These are phyloP conservation scores for Ophiostoma australiae DNA, from an alignment of 2,329 filamentous ascomycete genomes.

Conservation along the genomic window DNA sequence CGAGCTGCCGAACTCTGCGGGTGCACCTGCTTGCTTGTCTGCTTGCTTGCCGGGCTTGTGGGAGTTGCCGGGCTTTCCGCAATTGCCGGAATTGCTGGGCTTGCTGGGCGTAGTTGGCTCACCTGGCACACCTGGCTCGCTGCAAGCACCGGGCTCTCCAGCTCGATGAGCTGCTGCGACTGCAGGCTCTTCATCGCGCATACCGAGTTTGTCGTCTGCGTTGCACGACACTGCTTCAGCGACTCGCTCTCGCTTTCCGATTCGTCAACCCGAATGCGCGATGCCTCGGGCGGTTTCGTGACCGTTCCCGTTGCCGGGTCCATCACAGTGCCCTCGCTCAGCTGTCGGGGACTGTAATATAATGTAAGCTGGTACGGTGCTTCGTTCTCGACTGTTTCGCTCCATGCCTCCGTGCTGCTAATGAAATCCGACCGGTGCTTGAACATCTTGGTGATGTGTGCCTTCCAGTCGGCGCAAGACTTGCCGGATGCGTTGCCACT, in stretches of 20 bases:
- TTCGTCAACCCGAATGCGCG: background rate
- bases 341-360: background rate
- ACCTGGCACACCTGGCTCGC: background rate
- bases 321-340: background rate
- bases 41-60: background rate
- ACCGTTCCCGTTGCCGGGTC: constrained; percentile 1
- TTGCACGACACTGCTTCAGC: constrained; percentile 7
- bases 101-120: background rate
- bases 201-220: constrained; percentile 14
- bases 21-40: background rate
- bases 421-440: background rate
- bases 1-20: background rate
- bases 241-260: background rate
- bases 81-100: background rate
- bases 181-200: background rate
- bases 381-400: background rate
- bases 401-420: background rate
- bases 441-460: background rate
- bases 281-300: background rate
- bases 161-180: background rate
- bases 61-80: background rate
- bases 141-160: background rate
- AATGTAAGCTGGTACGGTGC: background rate
- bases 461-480: background rate
- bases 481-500: background rate